Percentiles rank a stretch among this genome's conserved stretches.
phyloP scores from a whole-genome alignment of 1,139 yeast genomes.

The Yamadazyma atlantica region DNA sequence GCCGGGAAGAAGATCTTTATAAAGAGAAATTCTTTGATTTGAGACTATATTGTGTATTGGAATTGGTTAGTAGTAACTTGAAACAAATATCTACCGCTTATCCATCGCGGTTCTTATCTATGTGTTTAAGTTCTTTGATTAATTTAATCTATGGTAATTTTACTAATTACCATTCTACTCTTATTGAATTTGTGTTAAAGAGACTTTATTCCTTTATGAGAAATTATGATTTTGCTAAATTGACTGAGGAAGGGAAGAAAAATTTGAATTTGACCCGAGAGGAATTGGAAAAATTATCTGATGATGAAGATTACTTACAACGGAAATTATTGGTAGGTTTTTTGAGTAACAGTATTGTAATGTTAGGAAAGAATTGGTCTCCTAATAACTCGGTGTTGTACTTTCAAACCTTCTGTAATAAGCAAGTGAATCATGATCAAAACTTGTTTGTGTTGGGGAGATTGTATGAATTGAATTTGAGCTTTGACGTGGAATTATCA shows the following conservation, averaged over 20 bases:
- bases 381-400: conserved; percentile 11
- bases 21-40: conserved; percentile 47
- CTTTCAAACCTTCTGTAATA: conserved; percentile 9
- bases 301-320: conserved; percentile 56
- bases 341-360: conserved; percentile 44
- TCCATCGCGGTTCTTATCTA: conserved; percentile 76
- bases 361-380: conserved; percentile 27
- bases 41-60: conserved; percentile 62
- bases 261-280: conserved; percentile 26
- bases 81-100: conserved; percentile 58
- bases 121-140: conserved; percentile 57
- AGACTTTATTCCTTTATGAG: conserved; percentile 66
- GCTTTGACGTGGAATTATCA: conserved; percentile 62
- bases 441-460: conserved; percentile 35
- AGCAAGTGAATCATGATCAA: conserved; percentile 12
- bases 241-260: conserved; percentile 29
- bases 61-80: conserved; percentile 55
- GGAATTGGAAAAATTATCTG: conserved; percentile 39
- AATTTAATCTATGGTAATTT: conserved; percentile 47
- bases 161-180: conserved; percentile 17
- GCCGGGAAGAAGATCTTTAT: conserved; percentile 11
- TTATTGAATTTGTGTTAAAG: conserved; percentile 50
- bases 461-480: conserved; percentile 51
- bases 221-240: conserved; percentile 55
- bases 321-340: conserved; percentile 44